Percentiles rank a stretch among this genome's conserved stretches.
Conservation (phyloP, 108 stramenopile species). For the Hondaea fermentalgiana region DNA sequence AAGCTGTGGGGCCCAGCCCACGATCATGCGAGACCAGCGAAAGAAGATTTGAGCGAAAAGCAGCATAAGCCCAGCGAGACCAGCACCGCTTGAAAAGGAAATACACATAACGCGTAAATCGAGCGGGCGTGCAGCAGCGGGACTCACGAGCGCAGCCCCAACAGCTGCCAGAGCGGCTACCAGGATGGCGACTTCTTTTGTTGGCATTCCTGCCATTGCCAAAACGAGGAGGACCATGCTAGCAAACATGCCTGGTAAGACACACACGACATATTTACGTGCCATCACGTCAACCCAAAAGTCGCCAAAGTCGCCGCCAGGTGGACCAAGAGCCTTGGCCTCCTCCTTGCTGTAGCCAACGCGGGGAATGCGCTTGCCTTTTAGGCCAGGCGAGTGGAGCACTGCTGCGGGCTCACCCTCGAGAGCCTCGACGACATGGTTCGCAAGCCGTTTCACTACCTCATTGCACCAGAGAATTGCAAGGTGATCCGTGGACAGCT, state of each 20-base stretch:
- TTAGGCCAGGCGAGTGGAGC: not conserved
- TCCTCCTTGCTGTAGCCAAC: not conserved
- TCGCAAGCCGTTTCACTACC: not conserved
- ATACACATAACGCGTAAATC: not conserved
- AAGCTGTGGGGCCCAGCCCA: not conserved
- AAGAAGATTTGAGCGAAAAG: too few relatives aligned
- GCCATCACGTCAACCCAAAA: not conserved
- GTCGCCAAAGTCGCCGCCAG: not conserved
- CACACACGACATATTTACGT: not conserved
- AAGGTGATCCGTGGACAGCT: not conserved
- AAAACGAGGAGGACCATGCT: not conserved
- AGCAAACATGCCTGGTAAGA: not conserved
- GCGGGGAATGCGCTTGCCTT: not conserved
- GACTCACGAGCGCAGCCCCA: not conserved
- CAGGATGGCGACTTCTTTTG: not conserved
- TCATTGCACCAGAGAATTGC: conserved; percentile 5
- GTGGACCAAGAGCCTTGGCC: not conserved
- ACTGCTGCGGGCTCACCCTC: not conserved
- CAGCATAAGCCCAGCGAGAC: too few relatives aligned
- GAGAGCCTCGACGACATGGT: not conserved
- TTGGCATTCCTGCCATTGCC: not conserved
- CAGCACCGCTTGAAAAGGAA: not conserved
- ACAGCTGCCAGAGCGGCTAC: too few relatives aligned
- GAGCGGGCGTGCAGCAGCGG: not conserved
- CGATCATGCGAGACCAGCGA: too few relatives aligned